Conservation (phyloP, 2,329 filamentous ascomycete species). For the Aspergillus sp. region DNA sequence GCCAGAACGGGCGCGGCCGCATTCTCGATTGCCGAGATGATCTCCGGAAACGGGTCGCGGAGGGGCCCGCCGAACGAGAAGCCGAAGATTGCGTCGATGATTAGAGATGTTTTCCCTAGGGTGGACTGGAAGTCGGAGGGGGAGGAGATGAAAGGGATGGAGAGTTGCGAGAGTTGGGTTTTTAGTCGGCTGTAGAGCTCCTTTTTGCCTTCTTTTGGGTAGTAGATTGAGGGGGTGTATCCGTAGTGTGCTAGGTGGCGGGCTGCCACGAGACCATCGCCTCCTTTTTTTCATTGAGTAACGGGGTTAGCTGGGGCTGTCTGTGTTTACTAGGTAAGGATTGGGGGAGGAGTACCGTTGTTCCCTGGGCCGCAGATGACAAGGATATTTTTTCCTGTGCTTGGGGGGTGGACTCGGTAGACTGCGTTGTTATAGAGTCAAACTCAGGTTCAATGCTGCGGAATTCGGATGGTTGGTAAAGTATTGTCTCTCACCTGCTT, state of each 20-base stretch:
- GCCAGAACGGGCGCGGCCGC: slow-evolving; percentile 76
- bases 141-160: slow-evolving; percentile 64
- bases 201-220: slow-evolving; percentile 87
- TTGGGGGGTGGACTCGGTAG: slow-evolving; percentile 77
- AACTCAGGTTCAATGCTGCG: not conserved
- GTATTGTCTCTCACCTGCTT: slow-evolving; percentile 62
- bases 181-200: slow-evolving; percentile 76
- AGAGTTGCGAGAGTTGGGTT: slow-evolving; percentile 80
- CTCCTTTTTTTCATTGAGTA: slow-evolving; percentile 60
- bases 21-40: slow-evolving; percentile 74
- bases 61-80: slow-evolving; percentile 93
- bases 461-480: not conserved
- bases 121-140: slow-evolving; percentile 71
- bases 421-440: slow-evolving; percentile 52
- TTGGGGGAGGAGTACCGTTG: slow-evolving; percentile 46
- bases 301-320: not conserved
- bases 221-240: slow-evolving; percentile 85
- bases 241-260: slow-evolving; percentile 90
- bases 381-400: slow-evolving; percentile 69
- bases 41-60: slow-evolving; percentile 82
- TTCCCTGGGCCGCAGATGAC: slow-evolving; percentile 87
- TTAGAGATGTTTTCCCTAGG: slow-evolving; percentile 68
- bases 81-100: slow-evolving; percentile 92
- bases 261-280: slow-evolving; percentile 91
- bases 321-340: not conserved